Percentiles rank a stretch among this genome's conserved stretches.
Evolutionary conservation across 345 rosid species (phyloP).

Genomic region (Combretum micranthum): DNA sequence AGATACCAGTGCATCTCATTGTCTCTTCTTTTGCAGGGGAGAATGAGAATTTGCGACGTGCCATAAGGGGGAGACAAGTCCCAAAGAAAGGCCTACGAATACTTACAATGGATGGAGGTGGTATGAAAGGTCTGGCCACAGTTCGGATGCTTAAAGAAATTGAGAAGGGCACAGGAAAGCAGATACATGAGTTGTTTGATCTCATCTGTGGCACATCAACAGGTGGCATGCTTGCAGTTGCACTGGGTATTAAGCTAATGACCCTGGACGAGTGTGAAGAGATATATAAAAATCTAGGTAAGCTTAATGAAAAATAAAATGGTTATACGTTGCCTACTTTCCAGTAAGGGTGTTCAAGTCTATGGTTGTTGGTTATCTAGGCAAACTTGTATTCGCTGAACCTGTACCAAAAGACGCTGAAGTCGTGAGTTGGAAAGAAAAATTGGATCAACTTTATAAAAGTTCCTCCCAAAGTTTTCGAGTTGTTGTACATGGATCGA

Average conservation of each 20-base stretch:
- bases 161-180: constrained; percentile 94
- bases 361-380: constrained; percentile 27
- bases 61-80: constrained; percentile 82
- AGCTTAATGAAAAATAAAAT: constrained; percentile 12
- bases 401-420: constrained; percentile 91
- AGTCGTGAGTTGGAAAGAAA: constrained; percentile 99
- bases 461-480: constrained; percentile 98
- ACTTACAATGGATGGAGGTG: constrained; percentile 99
- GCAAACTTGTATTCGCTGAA: constrained; percentile 97
- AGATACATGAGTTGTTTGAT: constrained; percentile 92
- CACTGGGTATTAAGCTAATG: constrained; percentile 92
- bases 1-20: not conserved
- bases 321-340: not conserved
- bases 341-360: not conserved
- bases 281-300: constrained; percentile 96
- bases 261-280: constrained; percentile 85
- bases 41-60: constrained; percentile 85
- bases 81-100: constrained; percentile 93
- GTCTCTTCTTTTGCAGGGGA: constrained; percentile 55
- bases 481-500: constrained; percentile 98
- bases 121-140: constrained; percentile 98
- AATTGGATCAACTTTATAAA: constrained; percentile 91
- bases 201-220: constrained; percentile 99
- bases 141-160: constrained; percentile 96
- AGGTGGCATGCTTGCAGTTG: constrained; percentile 98